Conservation (phyloP, 139 green algal genomes). For the Chlorella sp. region DNA sequence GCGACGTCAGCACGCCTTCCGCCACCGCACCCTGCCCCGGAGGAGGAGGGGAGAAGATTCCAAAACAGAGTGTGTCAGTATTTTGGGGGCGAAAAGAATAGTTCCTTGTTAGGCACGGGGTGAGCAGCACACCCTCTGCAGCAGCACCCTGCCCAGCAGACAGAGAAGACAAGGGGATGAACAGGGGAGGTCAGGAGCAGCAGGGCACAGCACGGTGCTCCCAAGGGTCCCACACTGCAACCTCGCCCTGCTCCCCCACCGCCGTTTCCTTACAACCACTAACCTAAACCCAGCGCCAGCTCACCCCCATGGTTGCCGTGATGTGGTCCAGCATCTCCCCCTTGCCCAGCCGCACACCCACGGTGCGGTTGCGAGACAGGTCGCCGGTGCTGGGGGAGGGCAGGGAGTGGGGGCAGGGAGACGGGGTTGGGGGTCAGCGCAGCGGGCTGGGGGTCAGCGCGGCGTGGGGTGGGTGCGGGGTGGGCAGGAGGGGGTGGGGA, state of each 20-base stretch:
- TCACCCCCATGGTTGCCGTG: slow-evolving; percentile 58
- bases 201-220: background rate
- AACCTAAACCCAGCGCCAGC: background rate
- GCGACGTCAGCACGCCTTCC: slow-evolving; percentile 84
- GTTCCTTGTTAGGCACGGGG: too few relatives aligned
- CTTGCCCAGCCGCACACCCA: slow-evolving; percentile 63
- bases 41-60: background rate
- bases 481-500: too few relatives aligned
- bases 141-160: too few relatives aligned
- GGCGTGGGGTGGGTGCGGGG: too few relatives aligned
- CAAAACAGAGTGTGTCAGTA: too few relatives aligned
- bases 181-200: background rate
- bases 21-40: slow-evolving; percentile 63
- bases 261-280: too few relatives aligned
- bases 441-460: background rate
- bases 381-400: slow-evolving; percentile 35
- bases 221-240: too few relatives aligned
- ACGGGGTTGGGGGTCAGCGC: background rate
- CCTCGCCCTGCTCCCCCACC: too few relatives aligned
- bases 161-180: background rate
- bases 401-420: background rate
- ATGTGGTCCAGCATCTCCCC: slow-evolving; percentile 69
- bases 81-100: too few relatives aligned
- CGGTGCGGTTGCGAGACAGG: slow-evolving; percentile 67
- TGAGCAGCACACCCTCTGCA: too few relatives aligned